Percentiles rank a stretch among this genome's conserved stretches.
Evolutionary conservation across 2,329 filamentous ascomycete species (phyloP).

Genomic region (Phoma sp.): DNA sequence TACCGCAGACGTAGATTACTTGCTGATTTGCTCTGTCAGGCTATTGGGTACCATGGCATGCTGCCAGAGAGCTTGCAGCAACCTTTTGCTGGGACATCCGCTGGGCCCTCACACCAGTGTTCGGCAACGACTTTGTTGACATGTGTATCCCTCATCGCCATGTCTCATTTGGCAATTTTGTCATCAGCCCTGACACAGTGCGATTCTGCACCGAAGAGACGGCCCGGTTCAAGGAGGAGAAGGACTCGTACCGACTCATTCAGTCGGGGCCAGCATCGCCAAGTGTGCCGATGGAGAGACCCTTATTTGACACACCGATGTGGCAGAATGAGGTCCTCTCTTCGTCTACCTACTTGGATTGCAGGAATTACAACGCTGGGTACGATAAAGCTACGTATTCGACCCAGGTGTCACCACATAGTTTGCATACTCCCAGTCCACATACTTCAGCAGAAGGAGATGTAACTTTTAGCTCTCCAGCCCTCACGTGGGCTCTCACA

Average conservation of each 20-base stretch:
- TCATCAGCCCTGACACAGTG: slow-evolving; percentile 49
- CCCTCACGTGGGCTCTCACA: slow-evolving; percentile 4
- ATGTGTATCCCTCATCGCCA: slow-evolving; percentile 71
- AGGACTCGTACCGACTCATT: slow-evolving; percentile 19
- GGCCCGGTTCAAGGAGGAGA: slow-evolving; percentile 42
- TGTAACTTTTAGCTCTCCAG: slow-evolving; percentile 25
- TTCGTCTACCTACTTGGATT: slow-evolving; percentile 48
- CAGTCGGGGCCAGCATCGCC: neutral
- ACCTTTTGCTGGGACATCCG: slow-evolving; percentile 90
- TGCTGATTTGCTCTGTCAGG: slow-evolving; percentile 58
- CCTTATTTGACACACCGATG: slow-evolving; percentile 19
- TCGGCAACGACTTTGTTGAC: slow-evolving; percentile 79
- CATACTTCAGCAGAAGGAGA: slow-evolving; percentile 51
- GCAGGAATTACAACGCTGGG: slow-evolving; percentile 50
- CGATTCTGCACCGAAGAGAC: slow-evolving; percentile 47
- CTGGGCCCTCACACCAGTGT: slow-evolving; percentile 85
- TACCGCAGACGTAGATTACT: neutral
- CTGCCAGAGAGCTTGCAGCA: slow-evolving; percentile 83
- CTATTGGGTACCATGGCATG: slow-evolving; percentile 94
- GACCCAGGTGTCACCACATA: slow-evolving; percentile 48
- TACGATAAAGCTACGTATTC: slow-evolving; percentile 47
- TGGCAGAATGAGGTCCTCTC: slow-evolving; percentile 21
- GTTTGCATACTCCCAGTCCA: slow-evolving; percentile 19
- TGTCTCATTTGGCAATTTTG: slow-evolving; percentile 62
- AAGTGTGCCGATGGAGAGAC: slow-evolving; percentile 17